Evolutionary conservation across 83 land plant species (phyloP), one percentile per base, ranked within the genome.

Genomic region (Diphasiastrum complanatum): DNA sequence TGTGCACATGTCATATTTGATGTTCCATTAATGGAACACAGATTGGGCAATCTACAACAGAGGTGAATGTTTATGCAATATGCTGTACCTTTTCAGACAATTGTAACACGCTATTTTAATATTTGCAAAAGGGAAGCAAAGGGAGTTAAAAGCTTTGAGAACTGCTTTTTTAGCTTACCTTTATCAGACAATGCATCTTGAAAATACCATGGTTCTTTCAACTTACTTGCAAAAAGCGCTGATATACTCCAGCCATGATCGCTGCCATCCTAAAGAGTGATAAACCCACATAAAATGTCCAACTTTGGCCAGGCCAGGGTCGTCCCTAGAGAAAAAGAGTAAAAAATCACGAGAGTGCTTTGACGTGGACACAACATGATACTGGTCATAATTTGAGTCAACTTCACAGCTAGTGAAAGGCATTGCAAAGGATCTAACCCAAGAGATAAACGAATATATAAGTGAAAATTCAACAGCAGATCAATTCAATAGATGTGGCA

Each of bases 231-330:
- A 79, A 66, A 83, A 83, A 85, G 53, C 99, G 76, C 34, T 75
- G 62, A 66, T 80, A 78, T 12, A 95, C 75, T 45, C 99, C 99
- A 34, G 89, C 86, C 61, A 38, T 78, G 51, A 95, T 95, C 62
- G 92, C 77, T 52, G 89, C 86, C 4, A 76, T 79, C 40, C 96
- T 86, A 64, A 95, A 95, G 35, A 89, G 58, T 25, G 96, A 78
- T 45, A 95, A 78, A 47, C 82, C 85, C 61, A 86, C 34, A 69
- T 95, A 89, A 47, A 89, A 95, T 34, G 81, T 89, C 93, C 92
- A 95, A 1, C 67, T 73, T 36, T 72, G 71, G 29, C 32, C 82
- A 33, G 96, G 99, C 93, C 97, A 95, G 54, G 81, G 79, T 60
- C 65, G 79, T 55, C 81, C 75, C 99, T 95, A 36, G 28, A 81